A percentile compares a stretch with the other conserved stretches of the same genome.
Evolutionary conservation across 2,329 filamentous ascomycete genomes (phyloP).

Genomic region (Aspergillus hiratsukae): DNA sequence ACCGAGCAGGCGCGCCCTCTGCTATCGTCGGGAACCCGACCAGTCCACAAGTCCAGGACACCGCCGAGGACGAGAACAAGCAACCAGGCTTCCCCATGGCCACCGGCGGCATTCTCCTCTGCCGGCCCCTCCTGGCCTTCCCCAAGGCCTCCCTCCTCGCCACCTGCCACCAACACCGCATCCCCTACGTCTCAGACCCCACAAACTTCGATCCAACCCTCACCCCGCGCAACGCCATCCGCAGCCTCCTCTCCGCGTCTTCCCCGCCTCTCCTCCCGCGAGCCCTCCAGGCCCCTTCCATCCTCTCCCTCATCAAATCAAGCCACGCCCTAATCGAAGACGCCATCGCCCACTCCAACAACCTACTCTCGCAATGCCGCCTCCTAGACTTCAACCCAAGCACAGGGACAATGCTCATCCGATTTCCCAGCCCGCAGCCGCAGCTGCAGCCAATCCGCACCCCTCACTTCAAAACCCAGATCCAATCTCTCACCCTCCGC

Average conservation of each 20-base stretch:
- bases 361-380: slow-evolving; percentile 44
- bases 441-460: background rate
- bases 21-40: background rate
- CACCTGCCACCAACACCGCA: slow-evolving; percentile 62
- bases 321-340: slow-evolving; percentile 43
- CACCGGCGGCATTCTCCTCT: slow-evolving; percentile 33
- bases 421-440: slow-evolving; percentile 18
- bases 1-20: background rate
- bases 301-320: slow-evolving; percentile 58
- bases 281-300: slow-evolving; percentile 62
- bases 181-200: slow-evolving; percentile 77
- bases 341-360: slow-evolving; percentile 51
- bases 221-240: slow-evolving; percentile 76
- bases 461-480: slow-evolving; percentile 7
- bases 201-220: slow-evolving; percentile 76
- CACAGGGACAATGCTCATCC: slow-evolving; percentile 31
- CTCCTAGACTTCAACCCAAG: slow-evolving; percentile 28
- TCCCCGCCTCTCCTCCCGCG: slow-evolving; percentile 57
- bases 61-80: background rate
- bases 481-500: slow-evolving; percentile 45
- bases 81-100: slow-evolving; percentile 18
- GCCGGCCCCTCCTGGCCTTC: slow-evolving; percentile 43
- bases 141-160: slow-evolving; percentile 62
- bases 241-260: slow-evolving; percentile 58
- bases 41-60: slow-evolving; percentile 3